These are phyloP conservation scores for Teratosphaeria destructans DNA, from an alignment of 2,329 filamentous ascomycete genomes.

Conservation along the genomic window DNA sequence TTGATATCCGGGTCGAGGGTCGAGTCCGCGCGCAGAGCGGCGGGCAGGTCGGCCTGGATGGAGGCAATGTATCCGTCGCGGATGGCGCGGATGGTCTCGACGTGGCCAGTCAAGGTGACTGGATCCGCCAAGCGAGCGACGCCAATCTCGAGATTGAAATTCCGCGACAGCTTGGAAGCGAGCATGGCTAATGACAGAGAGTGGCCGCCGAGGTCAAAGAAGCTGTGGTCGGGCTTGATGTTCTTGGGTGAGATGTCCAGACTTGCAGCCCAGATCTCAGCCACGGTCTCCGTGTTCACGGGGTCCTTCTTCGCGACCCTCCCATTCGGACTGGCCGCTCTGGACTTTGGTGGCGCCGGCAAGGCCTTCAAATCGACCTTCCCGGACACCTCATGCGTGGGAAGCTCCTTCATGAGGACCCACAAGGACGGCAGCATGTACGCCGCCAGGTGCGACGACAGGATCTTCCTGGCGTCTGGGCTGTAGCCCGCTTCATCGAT, in stretches of 20 bases:
- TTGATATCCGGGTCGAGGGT: slow-evolving; percentile 60
- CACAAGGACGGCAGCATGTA: slow-evolving; percentile 77
- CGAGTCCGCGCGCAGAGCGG: slow-evolving; percentile 56
- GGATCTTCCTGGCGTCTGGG: slow-evolving; percentile 53
- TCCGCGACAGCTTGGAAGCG: slow-evolving; percentile 56
- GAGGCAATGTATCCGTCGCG: slow-evolving; percentile 63
- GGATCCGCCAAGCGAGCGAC: slow-evolving; percentile 60
- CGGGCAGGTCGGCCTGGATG: slow-evolving; percentile 64
- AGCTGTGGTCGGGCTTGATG: slow-evolving; percentile 61
- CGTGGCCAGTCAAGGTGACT: slow-evolving; percentile 61
- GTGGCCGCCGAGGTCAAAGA: slow-evolving; percentile 74
- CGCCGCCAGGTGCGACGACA: slow-evolving; percentile 59
- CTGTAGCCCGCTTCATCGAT: slow-evolving; percentile 64
- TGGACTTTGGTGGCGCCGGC: slow-evolving; percentile 51
- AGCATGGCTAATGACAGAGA: slow-evolving; percentile 68
- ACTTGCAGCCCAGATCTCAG: slow-evolving; percentile 61
- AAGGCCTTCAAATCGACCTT: slow-evolving; percentile 66
- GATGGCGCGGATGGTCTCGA: slow-evolving; percentile 59
- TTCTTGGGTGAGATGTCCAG: slow-evolving; percentile 53
- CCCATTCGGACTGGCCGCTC: slow-evolving; percentile 8
- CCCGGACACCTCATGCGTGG: slow-evolving; percentile 68
- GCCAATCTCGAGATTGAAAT: slow-evolving; percentile 63
- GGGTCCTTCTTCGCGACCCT: slow-evolving; percentile 41
- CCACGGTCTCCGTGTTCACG: slow-evolving; percentile 56
- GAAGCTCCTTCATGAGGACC: slow-evolving; percentile 61